Conservation (phyloP, 2,329 filamentous ascomycete species). For the Fusarium devonianum region DNA sequence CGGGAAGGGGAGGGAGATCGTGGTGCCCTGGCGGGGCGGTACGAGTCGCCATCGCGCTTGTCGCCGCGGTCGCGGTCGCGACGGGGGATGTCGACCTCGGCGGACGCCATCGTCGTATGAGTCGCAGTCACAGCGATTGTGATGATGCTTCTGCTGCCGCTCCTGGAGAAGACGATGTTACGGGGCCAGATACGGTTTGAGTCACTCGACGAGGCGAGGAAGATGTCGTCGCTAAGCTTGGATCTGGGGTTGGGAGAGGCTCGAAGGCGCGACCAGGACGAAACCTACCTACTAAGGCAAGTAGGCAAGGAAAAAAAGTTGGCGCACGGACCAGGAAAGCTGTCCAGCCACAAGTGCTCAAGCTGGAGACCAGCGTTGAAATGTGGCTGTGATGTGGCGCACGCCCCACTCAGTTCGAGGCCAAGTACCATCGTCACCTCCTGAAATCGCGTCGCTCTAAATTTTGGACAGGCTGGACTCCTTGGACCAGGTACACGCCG, state of each 20-base stretch:
- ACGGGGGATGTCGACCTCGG: constrained; percentile 51
- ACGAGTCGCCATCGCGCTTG: constrained; percentile 59
- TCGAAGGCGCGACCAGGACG: constrained; percentile 18
- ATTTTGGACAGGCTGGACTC: constrained; percentile 38
- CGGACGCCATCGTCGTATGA: constrained; percentile 52
- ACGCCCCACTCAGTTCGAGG: constrained; percentile 11
- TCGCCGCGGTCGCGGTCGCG: constrained; percentile 47
- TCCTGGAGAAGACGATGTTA: constrained; percentile 7
- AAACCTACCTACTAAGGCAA: too few species aligned
- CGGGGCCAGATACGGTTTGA: constrained; percentile 8
- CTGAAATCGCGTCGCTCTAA: constrained; percentile 34
- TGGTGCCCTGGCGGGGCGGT: constrained; percentile 51
- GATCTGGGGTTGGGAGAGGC: constrained; percentile 19
- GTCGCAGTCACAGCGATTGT: neutral
- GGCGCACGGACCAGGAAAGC: constrained; percentile 33
- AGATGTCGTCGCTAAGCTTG: constrained; percentile 24
- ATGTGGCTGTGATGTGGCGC: constrained; percentile 28
- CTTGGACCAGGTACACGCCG: constrained; percentile 22
- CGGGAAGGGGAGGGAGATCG: constrained; percentile 41
- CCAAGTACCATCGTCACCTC: constrained; percentile 29
- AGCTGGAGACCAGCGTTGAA: neutral
- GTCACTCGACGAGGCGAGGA: constrained; percentile 21
- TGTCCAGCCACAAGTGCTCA: constrained; percentile 3
- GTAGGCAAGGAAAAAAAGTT: constrained; percentile 41
- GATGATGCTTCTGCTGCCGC: constrained; percentile 8